Percentiles rank a stretch among this genome's conserved stretches.
phyloP scores from a whole-genome alignment of 495 filamentous ascomycete species.

The Schizothecium vesticola region DNA sequence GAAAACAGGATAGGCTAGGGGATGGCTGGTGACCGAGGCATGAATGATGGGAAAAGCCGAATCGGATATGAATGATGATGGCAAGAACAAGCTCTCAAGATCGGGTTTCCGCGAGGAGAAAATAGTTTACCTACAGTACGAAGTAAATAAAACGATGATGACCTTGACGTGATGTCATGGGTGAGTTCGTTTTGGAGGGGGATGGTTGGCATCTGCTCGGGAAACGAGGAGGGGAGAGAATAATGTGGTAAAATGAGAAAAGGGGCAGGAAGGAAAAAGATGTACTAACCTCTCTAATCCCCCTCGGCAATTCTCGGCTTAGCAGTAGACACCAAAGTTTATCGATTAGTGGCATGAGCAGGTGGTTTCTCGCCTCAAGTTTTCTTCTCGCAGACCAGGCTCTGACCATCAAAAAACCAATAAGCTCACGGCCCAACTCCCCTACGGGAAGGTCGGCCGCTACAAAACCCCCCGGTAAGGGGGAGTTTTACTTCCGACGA shows the following conservation, averaged over 20 bases:
- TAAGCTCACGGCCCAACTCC: too few species aligned
- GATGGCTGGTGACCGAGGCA: neutral
- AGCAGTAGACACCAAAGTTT: neutral
- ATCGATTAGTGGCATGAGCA: too few species aligned
- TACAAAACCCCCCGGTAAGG: too few species aligned
- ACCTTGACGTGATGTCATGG: neutral
- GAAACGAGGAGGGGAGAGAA: neutral
- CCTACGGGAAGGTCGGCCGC: too few species aligned
- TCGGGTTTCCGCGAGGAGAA: neutral
- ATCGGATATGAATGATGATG: neutral
- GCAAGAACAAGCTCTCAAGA: neutral
- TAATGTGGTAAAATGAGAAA: neutral
- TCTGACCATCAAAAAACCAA: too few species aligned
- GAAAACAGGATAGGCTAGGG: neutral
- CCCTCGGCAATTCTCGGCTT: neutral
- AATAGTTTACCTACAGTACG: neutral
- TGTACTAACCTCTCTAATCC: neutral
- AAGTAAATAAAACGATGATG: neutral
- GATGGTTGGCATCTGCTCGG: neutral
- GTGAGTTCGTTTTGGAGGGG: neutral
- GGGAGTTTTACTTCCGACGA: too few species aligned
- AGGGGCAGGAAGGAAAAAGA: neutral
- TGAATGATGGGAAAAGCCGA: neutral
- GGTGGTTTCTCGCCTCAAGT: too few species aligned
- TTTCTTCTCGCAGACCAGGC: too few species aligned